Percentiles rank a stretch among this genome's conserved stretches.
phyloP scores from a whole-genome alignment of 345 rosid genomes.

The Moricandia arvensis region DNA sequence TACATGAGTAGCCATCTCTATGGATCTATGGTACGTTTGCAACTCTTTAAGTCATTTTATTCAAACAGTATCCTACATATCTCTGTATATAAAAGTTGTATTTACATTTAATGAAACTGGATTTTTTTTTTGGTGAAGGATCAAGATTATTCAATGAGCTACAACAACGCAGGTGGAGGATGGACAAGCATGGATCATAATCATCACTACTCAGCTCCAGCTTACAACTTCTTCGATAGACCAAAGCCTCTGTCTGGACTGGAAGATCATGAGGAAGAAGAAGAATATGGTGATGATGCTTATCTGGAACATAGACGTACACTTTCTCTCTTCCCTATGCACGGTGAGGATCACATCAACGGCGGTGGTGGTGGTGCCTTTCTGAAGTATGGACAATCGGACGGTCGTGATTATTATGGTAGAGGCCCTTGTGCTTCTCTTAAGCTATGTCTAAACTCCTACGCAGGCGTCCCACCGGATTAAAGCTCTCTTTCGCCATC shows the following conservation, averaged over 20 bases:
- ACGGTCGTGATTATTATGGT: slow-evolving; percentile 23
- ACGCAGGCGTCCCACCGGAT: slow-evolving; percentile 48
- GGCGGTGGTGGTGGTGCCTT: slow-evolving; percentile 28
- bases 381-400: slow-evolving; percentile 35
- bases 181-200: slow-evolving; percentile 55
- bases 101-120: background rate
- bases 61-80: background rate
- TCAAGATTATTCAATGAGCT: slow-evolving; percentile 28
- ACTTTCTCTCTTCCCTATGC: slow-evolving; percentile 89
- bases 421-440: slow-evolving; percentile 55
- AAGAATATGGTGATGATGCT: slow-evolving; percentile 35
- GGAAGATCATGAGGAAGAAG: slow-evolving; percentile 41
- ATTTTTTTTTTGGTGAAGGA: slow-evolving; percentile 23
- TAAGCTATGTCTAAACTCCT: slow-evolving; percentile 78
- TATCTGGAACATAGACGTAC: slow-evolving; percentile 57
- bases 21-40: slow-evolving; percentile 47
- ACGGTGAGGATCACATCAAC: slow-evolving; percentile 50
- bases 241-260: slow-evolving; percentile 36
- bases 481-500: slow-evolving; percentile 15
- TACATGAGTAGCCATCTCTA: slow-evolving; percentile 62
- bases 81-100: background rate
- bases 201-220: slow-evolving; percentile 37
- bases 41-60: slow-evolving; percentile 10
- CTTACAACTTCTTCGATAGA: slow-evolving; percentile 48
- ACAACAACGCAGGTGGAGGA: slow-evolving; percentile 46